Conservation (phyloP, 352 stramenopile species). For the Globisporangium paroecandrum region DNA sequence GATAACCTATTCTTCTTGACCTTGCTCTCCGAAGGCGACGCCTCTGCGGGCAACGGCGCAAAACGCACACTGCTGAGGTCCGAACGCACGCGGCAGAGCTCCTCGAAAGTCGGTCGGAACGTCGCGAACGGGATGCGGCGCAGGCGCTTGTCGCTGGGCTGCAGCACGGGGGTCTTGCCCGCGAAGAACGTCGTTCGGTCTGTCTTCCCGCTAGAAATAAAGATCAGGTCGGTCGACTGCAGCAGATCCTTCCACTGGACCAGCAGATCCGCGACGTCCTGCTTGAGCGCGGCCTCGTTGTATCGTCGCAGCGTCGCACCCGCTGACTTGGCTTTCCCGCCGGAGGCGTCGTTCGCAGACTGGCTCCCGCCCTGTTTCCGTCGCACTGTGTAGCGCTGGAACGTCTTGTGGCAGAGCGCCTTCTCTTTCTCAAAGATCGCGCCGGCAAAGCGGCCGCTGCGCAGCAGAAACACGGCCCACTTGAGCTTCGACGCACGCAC, state of each 20-base stretch:
- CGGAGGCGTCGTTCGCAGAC: slow-evolving; percentile 77
- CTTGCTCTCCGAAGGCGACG: slow-evolving; percentile 16
- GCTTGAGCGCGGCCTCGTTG: slow-evolving; percentile 88
- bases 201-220: slow-evolving; percentile 64
- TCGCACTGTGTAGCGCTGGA: slow-evolving; percentile 91
- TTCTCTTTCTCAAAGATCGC: slow-evolving; percentile 88
- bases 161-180: slow-evolving; percentile 63
- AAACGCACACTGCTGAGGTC: slow-evolving; percentile 70
- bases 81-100: slow-evolving; percentile 71
- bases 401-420: slow-evolving; percentile 90
- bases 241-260: slow-evolving; percentile 74
- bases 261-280: slow-evolving; percentile 85
- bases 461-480: slow-evolving; percentile 88
- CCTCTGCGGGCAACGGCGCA: slow-evolving; percentile 37
- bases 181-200: slow-evolving; percentile 79
- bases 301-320: slow-evolving; percentile 90
- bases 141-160: slow-evolving; percentile 55
- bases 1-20: slow-evolving; percentile 14
- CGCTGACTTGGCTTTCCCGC: slow-evolving; percentile 89
- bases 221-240: slow-evolving; percentile 56
- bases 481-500: slow-evolving; percentile 55
- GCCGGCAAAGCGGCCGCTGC: slow-evolving; percentile 89
- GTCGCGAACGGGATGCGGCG: slow-evolving; percentile 83
- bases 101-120: slow-evolving; percentile 83
- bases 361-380: slow-evolving; percentile 93